phyloP scores from a whole-genome alignment of 73 alveolate species.

The Symbiodinium natans region DNA sequence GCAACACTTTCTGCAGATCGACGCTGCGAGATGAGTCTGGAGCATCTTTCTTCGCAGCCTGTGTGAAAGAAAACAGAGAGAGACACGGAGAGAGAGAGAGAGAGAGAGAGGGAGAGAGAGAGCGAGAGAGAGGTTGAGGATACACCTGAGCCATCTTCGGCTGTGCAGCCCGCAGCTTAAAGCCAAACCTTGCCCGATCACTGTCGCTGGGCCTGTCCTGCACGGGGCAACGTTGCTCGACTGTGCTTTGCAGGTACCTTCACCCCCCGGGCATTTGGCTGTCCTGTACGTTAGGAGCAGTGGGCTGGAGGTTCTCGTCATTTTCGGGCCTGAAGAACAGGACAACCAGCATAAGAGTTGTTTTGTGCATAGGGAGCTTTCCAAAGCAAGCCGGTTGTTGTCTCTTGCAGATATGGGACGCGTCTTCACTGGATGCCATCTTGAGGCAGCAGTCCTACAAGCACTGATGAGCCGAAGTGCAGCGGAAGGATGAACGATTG shows the following conservation, averaged over 20 bases:
- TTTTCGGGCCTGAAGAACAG: constrained; percentile 37
- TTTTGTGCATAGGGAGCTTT: too few relatives aligned
- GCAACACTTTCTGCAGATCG: constrained; percentile 56
- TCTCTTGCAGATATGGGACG: not conserved
- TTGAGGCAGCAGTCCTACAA: constrained; percentile 6
- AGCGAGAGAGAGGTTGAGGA: too few relatives aligned
- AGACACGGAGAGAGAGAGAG: too few relatives aligned
- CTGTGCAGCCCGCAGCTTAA: constrained; percentile 12
- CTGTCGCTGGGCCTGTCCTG: constrained; percentile 76
- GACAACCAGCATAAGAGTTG: too few relatives aligned
- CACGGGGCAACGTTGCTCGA: not conserved
- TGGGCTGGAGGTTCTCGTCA: constrained; percentile 56
- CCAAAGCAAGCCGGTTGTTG: not conserved
- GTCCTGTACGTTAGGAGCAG: constrained; percentile 53
- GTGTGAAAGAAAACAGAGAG: not conserved
- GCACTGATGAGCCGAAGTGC: not conserved
- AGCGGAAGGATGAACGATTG: not conserved
- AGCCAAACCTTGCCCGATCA: constrained; percentile 72
- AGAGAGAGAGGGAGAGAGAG: too few relatives aligned
- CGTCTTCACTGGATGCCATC: constrained; percentile 2
- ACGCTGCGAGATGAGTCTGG: not conserved
- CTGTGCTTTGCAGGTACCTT: not conserved
- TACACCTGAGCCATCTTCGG: not conserved
- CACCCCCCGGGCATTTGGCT: not conserved
- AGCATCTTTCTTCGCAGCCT: not conserved